Percentiles rank a stretch among this genome's conserved stretches.
phyloP scores from a whole-genome alignment of 108 stramenopile species.

The Phaeodactylum tricornutum region DNA sequence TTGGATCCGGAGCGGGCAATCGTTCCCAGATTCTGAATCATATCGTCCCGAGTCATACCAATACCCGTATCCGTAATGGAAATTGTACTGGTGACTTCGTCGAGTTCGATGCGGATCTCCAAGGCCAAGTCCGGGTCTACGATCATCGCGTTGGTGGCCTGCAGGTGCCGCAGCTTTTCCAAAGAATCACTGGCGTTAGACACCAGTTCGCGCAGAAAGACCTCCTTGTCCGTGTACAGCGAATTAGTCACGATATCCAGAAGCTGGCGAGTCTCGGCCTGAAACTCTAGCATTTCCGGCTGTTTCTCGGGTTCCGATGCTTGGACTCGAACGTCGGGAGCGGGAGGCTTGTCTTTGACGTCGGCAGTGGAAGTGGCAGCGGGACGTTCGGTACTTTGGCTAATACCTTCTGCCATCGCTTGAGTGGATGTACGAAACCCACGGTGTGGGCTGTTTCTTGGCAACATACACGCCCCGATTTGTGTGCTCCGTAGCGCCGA shows the following conservation, averaged over 20 bases:
- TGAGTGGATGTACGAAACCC: too few relatives aligned
- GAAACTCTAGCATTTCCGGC: constrained; percentile 47
- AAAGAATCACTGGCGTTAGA: constrained; percentile 95
- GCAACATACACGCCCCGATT: too few relatives aligned
- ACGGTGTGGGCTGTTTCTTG: too few relatives aligned
- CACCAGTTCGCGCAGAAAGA: constrained; percentile 96
- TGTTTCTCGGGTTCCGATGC: too few relatives aligned
- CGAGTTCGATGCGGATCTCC: constrained; percentile 77
- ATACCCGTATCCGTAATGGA: constrained; percentile 95
- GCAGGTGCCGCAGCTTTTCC: constrained; percentile 92
- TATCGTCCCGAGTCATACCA: constrained; percentile 88
- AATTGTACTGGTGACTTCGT: constrained; percentile 75
- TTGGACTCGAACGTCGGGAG: neutral
- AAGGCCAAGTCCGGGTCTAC: constrained; percentile 45
- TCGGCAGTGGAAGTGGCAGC: neutral
- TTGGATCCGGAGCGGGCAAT: constrained; percentile 94
- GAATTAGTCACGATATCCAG: constrained; percentile 94
- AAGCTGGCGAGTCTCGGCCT: constrained; percentile 88
- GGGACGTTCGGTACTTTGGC: neutral
- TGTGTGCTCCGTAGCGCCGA: too few relatives aligned
- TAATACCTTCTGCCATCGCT: too few relatives aligned
- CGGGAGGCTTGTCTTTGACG: neutral
- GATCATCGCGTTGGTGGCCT: constrained; percentile 20
- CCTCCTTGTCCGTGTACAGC: constrained; percentile 97
- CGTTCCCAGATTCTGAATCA: constrained; percentile 90